Conservation (phyloP, 108 stramenopile species). For the Poteriospumella lacustris region DNA sequence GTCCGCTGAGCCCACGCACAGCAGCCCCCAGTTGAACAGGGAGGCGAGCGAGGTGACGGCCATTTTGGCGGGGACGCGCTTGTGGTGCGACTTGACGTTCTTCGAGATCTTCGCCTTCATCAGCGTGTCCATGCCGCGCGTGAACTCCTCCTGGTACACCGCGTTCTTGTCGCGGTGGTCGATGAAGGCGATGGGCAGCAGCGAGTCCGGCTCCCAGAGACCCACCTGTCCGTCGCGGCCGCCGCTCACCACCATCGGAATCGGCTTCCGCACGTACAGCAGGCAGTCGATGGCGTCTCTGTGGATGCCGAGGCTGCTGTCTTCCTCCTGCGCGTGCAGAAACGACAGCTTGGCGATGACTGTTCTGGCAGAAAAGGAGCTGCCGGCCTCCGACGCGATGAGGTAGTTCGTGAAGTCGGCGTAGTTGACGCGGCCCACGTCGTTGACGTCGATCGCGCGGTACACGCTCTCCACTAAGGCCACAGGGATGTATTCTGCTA, state of each 20-base stretch:
- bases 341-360: not conserved
- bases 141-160: not conserved
- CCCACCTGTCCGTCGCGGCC: conserved; percentile 12
- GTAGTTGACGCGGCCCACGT: not conserved
- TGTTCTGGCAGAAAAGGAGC: not conserved
- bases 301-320: not conserved
- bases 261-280: not conserved
- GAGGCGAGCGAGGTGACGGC: conserved; percentile 2
- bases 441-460: conserved; percentile 21
- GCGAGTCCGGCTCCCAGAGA: not conserved
- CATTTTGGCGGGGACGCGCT: no score
- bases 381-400: conserved; percentile 14
- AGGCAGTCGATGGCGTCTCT: not conserved
- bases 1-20: conserved; percentile 20
- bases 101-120: conserved; percentile 11
- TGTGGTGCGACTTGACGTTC: no score
- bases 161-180: conserved; percentile 8
- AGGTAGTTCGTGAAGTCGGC: conserved; percentile 22
- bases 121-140: not conserved
- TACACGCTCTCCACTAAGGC: not conserved
- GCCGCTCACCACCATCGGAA: not conserved
- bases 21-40: conserved; percentile 3
- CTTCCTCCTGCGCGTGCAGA: not conserved
- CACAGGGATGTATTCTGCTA: conserved; percentile 1
- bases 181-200: not conserved